Conservation (phyloP, 1,284 basidiomycete species). For the Leccinum solheimii region DNA sequence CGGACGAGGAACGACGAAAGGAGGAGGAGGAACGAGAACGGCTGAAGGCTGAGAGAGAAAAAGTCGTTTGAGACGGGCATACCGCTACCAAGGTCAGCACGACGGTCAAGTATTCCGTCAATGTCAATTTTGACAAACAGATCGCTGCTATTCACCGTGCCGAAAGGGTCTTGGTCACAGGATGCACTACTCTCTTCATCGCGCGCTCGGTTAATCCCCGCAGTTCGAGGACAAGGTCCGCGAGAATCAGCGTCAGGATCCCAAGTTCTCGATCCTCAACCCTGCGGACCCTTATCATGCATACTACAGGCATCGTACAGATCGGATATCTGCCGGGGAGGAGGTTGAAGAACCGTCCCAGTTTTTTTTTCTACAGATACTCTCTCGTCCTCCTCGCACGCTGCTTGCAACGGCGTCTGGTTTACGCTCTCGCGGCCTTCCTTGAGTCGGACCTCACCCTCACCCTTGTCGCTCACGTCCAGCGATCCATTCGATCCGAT, state of each 20-base stretch:
- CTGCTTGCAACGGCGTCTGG: conserved; percentile 10
- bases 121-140: conserved; percentile 92
- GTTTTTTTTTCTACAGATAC: conserved; percentile 37
- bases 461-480: conserved; percentile 22
- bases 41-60: conserved; percentile 77
- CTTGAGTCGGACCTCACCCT: conserved; percentile 15
- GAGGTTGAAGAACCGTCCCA: conserved; percentile 56
- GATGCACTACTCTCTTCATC: conserved; percentile 82
- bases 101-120: conserved; percentile 85
- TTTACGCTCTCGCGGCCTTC: conserved; percentile 12
- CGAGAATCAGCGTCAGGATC: conserved; percentile 90
- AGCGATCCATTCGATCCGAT: conserved; percentile 24
- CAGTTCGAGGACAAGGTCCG: conserved; percentile 95
- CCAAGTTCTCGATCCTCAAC: conserved; percentile 96
- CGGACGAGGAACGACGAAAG: conserved; percentile 85
- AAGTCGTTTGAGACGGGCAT: conserved; percentile 95
- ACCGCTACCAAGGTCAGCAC: conserved; percentile 87
- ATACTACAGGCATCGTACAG: conserved; percentile 90
- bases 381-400: conserved; percentile 20
- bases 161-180: conserved; percentile 64
- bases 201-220: conserved; percentile 86
- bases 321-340: conserved; percentile 75
- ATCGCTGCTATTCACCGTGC: conserved; percentile 91
- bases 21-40: conserved; percentile 82
- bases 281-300: conserved; percentile 94